Conservation (phyloP, 2,329 filamentous ascomycete species). For the Sclerotinia trifoliorum region DNA sequence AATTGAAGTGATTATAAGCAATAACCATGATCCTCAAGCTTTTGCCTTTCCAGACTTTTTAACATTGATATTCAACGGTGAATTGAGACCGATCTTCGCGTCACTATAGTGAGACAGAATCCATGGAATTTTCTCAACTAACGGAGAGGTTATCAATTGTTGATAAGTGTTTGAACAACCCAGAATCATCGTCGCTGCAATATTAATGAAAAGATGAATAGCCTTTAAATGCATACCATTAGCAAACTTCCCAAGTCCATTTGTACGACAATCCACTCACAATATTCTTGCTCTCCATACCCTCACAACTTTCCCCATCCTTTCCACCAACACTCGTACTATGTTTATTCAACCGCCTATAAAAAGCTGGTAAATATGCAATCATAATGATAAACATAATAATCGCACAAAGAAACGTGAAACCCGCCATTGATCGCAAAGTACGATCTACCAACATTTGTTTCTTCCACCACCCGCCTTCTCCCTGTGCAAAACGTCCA, state of each 20-base stretch:
- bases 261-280: slow-evolving; percentile 14
- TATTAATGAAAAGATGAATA: slow-evolving; percentile 30
- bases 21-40: slow-evolving; percentile 29
- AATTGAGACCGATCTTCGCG: slow-evolving; percentile 30
- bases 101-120: slow-evolving; percentile 29
- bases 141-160: slow-evolving; percentile 28
- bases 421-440: slow-evolving; percentile 29
- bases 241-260: neutral
- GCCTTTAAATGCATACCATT: slow-evolving; percentile 8
- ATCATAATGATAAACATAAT: slow-evolving; percentile 30
- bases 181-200: slow-evolving; percentile 30
- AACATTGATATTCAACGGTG: slow-evolving; percentile 29
- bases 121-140: slow-evolving; percentile 28
- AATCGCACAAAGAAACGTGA: slow-evolving; percentile 27
- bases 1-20: slow-evolving; percentile 30
- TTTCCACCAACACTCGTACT: slow-evolving; percentile 27
- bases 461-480: slow-evolving; percentile 31
- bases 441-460: slow-evolving; percentile 32
- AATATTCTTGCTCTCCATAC: slow-evolving; percentile 26
- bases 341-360: slow-evolving; percentile 21
- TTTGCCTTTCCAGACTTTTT: slow-evolving; percentile 28
- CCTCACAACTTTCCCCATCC: slow-evolving; percentile 28
- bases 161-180: slow-evolving; percentile 34
- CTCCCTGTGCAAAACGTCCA: slow-evolving; percentile 30
- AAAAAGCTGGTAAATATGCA: slow-evolving; percentile 26